A percentile compares a stretch with the other conserved stretches of the same genome.
Evolutionary conservation across 768 basidiomycete genomes (phyloP).

Genomic region (Lactifluus volemus): DNA sequence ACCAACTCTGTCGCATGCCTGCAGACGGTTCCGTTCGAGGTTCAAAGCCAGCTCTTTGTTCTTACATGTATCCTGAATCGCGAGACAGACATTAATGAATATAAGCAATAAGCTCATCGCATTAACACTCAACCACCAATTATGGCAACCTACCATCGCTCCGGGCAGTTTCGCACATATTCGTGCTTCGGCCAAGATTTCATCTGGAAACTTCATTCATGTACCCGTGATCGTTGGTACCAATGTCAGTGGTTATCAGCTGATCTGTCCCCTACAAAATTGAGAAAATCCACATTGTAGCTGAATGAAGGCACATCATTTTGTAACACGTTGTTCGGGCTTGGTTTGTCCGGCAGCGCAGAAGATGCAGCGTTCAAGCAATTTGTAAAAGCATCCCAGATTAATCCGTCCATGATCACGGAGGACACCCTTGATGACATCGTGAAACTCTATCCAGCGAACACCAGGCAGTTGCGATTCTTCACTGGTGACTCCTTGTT

Average conservation of each 20-base stretch:
- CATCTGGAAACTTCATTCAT: conserved; percentile 39
- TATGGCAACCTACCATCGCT: conserved; percentile 48
- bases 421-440: conserved; percentile 33
- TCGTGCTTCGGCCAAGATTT: conserved; percentile 36
- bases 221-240: conserved; percentile 45
- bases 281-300: conserved; percentile 28
- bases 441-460: conserved; percentile 37
- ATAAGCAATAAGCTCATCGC: conserved; percentile 40
- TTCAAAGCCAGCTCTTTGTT: conserved; percentile 14
- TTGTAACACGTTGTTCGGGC: conserved; percentile 31
- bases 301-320: conserved; percentile 47
- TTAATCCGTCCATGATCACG: conserved; percentile 44
- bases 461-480: conserved; percentile 40
- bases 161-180: conserved; percentile 38
- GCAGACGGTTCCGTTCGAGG: conserved; percentile 37
- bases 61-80: background rate
- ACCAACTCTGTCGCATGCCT: conserved; percentile 36
- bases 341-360: conserved; percentile 31
- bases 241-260: conserved; percentile 35
- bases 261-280: conserved; percentile 40
- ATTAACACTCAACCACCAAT: conserved; percentile 38
- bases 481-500: conserved; percentile 53
- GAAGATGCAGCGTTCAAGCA: conserved; percentile 38
- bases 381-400: conserved; percentile 41
- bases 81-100: conserved; percentile 35